Conservation (phyloP, 306 rosid genomes). For the Dicorynia guianensis region DNA sequence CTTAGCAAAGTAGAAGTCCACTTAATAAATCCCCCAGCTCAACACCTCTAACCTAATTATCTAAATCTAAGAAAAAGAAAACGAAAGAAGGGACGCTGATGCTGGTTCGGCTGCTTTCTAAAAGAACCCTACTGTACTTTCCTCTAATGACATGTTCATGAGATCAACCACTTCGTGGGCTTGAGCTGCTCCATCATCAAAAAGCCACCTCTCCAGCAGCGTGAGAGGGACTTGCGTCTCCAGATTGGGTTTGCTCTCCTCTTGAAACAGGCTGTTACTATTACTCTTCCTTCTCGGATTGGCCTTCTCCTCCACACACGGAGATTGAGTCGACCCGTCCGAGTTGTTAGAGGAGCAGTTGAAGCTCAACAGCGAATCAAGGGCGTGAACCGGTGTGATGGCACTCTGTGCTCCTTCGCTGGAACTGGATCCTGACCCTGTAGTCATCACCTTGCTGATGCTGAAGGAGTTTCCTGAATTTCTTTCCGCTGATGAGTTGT, state of each 20-base stretch:
- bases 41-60: not conserved
- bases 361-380: slow-evolving; percentile 62
- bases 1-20: not conserved
- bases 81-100: not conserved
- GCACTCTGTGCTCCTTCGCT: slow-evolving; percentile 65
- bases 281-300: slow-evolving; percentile 27
- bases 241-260: slow-evolving; percentile 48
- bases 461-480: slow-evolving; percentile 35
- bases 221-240: slow-evolving; percentile 65
- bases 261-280: slow-evolving; percentile 35
- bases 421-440: slow-evolving; percentile 40
- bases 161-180: slow-evolving; percentile 55
- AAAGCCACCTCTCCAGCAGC: slow-evolving; percentile 84
- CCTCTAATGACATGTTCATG: slow-evolving; percentile 61
- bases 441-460: not conserved
- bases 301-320: slow-evolving; percentile 49
- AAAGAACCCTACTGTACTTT: slow-evolving; percentile 48
- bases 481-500: slow-evolving; percentile 29
- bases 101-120: slow-evolving; percentile 33
- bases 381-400: slow-evolving; percentile 47
- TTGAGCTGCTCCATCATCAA: slow-evolving; percentile 69
- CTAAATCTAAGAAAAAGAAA: not conserved
- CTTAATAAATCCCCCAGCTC: not conserved
- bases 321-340: slow-evolving; percentile 39
- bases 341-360: slow-evolving; percentile 43